These are phyloP conservation scores for Ustilago xerochloae DNA, from an alignment of 1,284 basidiomycete species.

Conservation along the genomic window DNA sequence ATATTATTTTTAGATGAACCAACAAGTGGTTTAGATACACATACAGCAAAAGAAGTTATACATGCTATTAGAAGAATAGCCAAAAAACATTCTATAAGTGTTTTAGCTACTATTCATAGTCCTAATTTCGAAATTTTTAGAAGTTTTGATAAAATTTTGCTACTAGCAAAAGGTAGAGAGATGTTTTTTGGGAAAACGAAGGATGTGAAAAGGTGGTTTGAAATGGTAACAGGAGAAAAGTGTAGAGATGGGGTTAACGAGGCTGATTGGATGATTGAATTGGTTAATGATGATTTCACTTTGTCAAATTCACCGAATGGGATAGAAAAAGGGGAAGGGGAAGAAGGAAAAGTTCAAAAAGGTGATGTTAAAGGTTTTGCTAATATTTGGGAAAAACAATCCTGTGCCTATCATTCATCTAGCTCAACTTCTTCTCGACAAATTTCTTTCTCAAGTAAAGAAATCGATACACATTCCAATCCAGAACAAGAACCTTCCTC, in stretches of 20 bases:
- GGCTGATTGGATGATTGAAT: conserved; percentile 61
- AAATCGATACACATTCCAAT: not conserved
- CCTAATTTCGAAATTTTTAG: conserved; percentile 66
- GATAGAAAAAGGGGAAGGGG: not conserved
- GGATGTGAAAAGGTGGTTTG: conserved; percentile 53
- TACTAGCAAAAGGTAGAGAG: conserved; percentile 61
- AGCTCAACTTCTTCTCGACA: not conserved
- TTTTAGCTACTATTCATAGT: conserved; percentile 68
- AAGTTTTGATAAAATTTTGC: conserved; percentile 60
- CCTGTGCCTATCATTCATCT: not conserved
- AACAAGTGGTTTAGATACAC: conserved; percentile 63
- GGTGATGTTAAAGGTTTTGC: conserved; percentile 28
- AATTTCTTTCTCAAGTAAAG: not conserved
- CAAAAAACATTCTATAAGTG: conserved; percentile 55
- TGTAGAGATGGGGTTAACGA: conserved; percentile 60
- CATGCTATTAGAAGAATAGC: conserved; percentile 57
- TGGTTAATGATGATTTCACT: conserved; percentile 65
- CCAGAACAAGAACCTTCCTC: not conserved
- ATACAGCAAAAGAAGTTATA: conserved; percentile 66
- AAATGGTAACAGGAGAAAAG: conserved; percentile 36
- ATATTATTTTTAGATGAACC: conserved; percentile 70
- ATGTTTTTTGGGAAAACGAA: conserved; percentile 53
- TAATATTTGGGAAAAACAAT: conserved; percentile 16
- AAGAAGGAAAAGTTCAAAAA: not conserved
- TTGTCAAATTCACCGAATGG: not conserved